Evolutionary conservation across 805 yeast genomes (phyloP), one percentile per base, ranked within the genome.

Genomic region (Brettanomyces bruxellensis): DNA sequence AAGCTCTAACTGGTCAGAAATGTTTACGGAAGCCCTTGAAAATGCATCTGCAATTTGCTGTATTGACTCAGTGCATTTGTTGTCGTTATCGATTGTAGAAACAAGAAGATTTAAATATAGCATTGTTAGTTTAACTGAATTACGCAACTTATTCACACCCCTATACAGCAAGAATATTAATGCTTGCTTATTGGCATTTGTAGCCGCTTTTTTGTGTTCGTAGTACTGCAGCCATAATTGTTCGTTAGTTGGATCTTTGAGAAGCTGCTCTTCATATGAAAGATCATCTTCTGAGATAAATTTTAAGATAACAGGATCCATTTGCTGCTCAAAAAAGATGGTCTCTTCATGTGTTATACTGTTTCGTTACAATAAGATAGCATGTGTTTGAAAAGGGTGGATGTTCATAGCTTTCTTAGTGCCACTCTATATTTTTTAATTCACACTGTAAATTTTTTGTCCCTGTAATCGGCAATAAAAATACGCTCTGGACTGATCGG

Each of bases 71-170:
- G n/a, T 28, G n/a, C 13, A n/a, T n/a, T 23, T 23, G 13, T 32
- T 28, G 11, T 7, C 4, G 4, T 35, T 30, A 8, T 48, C 41
- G 12, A 51, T 12, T 22, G 47, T 22, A 3, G 30, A 25, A 9
- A 67, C 50, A 25, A 81, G 58, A 25, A 73, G 51, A 23, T 70
- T 70, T 24, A 79, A 51, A 52, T 78, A 79, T 8, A 59, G 38
- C 47, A 63, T 61, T 88, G 88, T 83, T 24, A 83, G 55, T 51
- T 75, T 72, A 50, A 71, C 71, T 3, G 79, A 74, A 44, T 74
- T 58, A 6, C 67, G 68, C 12, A 78, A 55, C 9, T 59, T 55
- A 7, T 54, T 51, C 13, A 75, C 70, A 0, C 85, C 81, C 56
- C 93, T 59, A 47, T 70, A 73, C 45, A 74, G 56, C 1, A 83